Percentiles rank a stretch among this genome's conserved stretches.
Evolutionary conservation across 495 filamentous ascomycete species (phyloP).

Genomic region (Xylaria cubensis): DNA sequence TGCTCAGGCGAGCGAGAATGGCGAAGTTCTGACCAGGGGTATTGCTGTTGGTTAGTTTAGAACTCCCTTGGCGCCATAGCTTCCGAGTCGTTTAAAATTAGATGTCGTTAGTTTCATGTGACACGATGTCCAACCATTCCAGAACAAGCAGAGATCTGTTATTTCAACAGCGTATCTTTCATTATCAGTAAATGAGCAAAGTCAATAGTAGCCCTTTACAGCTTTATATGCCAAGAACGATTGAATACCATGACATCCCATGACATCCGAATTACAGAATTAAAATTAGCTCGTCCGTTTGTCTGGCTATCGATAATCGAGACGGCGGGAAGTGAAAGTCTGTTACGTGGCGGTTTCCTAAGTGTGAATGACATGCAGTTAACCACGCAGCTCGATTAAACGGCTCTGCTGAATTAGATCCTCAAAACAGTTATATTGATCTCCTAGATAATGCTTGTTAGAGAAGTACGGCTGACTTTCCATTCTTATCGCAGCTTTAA

Average conservation of each 20-base stretch:
- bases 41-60: not conserved
- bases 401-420: not conserved
- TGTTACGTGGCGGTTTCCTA: not conserved
- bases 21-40: not conserved
- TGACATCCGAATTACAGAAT: not conserved
- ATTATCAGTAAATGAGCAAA: not conserved
- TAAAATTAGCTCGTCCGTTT: not conserved
- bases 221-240: not conserved
- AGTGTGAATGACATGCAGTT: not conserved
- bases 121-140: not conserved
- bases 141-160: not conserved
- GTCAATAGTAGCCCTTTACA: not conserved
- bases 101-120: not conserved
- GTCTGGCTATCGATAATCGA: not conserved
- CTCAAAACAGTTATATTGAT: not conserved
- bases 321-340: not conserved
- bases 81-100: not conserved
- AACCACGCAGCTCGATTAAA: not conserved
- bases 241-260: not conserved
- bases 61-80: not conserved
- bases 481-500: not conserved
- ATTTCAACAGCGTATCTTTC: not conserved
- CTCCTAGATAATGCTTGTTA: not conserved
- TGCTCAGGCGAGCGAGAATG: not conserved
- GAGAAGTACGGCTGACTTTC: not conserved